Evolutionary conservation across 805 yeast genomes (phyloP).

Genomic region (Teunomyces stri): DNA sequence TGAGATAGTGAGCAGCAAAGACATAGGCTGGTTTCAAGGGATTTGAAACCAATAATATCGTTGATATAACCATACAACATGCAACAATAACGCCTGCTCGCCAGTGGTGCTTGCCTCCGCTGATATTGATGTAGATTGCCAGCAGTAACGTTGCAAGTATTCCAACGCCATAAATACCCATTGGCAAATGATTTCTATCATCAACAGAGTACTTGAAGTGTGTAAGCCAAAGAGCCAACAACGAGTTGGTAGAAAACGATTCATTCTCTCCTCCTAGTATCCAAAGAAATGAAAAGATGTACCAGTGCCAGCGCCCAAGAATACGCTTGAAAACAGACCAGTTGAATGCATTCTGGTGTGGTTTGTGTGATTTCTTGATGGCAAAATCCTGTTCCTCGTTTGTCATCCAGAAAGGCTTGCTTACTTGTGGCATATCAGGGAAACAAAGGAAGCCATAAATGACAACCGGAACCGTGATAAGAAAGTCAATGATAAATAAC

Average conservation of each 20-base stretch:
- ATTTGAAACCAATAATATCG: constrained; percentile 44
- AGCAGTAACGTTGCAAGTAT: constrained; percentile 44
- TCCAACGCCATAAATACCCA: constrained; percentile 54
- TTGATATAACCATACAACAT: constrained; percentile 39
- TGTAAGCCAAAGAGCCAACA: constrained; percentile 48
- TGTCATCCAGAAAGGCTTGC: constrained; percentile 34
- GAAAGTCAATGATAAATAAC: constrained; percentile 59
- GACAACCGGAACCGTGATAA: constrained; percentile 56
- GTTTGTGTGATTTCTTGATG: constrained; percentile 18
- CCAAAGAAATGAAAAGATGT: constrained; percentile 53
- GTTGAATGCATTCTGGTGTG: constrained; percentile 25
- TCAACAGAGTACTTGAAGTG: constrained; percentile 40
- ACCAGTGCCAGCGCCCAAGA: constrained; percentile 55
- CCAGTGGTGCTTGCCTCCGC: constrained; percentile 47
- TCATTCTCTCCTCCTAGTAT: constrained; percentile 49
- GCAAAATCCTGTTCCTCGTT: constrained; percentile 43
- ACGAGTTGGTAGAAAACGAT: constrained; percentile 44
- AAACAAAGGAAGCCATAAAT: constrained; percentile 55
- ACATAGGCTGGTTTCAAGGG: constrained; percentile 40
- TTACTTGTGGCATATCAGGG: constrained; percentile 55
- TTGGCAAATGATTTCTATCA: constrained; percentile 51
- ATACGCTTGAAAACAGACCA: constrained; percentile 37
- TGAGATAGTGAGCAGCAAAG: constrained; percentile 54
- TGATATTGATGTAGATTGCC: constrained; percentile 43
- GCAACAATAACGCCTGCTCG: constrained; percentile 48